These are phyloP conservation scores for Diddensiella transvaalensis DNA, from an alignment of 805 yeast species.

Conservation along the genomic window DNA sequence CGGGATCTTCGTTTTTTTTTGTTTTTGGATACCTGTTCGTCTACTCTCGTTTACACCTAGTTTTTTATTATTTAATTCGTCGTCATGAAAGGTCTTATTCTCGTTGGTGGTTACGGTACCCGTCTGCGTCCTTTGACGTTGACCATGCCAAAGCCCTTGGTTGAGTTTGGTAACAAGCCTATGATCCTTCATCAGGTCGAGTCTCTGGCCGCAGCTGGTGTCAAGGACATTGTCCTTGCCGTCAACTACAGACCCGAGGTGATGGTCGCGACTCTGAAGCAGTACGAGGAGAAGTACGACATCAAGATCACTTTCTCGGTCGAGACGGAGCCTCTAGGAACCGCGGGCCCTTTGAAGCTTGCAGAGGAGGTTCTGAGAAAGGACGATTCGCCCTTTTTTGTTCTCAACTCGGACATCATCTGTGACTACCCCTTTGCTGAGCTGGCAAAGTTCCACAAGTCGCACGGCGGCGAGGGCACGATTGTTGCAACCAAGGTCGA, in stretches of 20 bases:
- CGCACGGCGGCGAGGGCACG: conserved; percentile 97
- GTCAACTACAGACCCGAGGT: conserved; percentile 99
- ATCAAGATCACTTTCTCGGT: conserved; percentile 94
- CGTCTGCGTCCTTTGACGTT: conserved; percentile 98
- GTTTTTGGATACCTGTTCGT: not conserved
- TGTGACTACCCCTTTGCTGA: conserved; percentile 98
- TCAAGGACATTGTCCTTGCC: conserved; percentile 96
- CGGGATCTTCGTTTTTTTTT: not conserved
- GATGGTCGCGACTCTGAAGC: conserved; percentile 91
- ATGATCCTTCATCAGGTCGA: conserved; percentile 99
- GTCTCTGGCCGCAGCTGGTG: conserved; percentile 97
- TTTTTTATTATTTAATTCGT: not conserved
- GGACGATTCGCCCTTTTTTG: conserved; percentile 96
- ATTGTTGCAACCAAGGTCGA: conserved; percentile 99
- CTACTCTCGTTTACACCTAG: not conserved
- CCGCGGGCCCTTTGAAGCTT: conserved; percentile 98
- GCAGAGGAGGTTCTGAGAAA: conserved; percentile 92
- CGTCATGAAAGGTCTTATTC: conserved; percentile 89
- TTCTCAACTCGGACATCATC: conserved; percentile 95
- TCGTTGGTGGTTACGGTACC: conserved; percentile 99
- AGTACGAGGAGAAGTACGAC: conserved; percentile 93
- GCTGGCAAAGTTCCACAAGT: conserved; percentile 85
- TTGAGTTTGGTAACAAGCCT: conserved; percentile 98
- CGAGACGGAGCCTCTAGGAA: conserved; percentile 98
- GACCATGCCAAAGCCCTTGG: conserved; percentile 93